Evolutionary conservation across 805 yeast species (phyloP).

Genomic region (Sugiyamaella floridensis): DNA sequence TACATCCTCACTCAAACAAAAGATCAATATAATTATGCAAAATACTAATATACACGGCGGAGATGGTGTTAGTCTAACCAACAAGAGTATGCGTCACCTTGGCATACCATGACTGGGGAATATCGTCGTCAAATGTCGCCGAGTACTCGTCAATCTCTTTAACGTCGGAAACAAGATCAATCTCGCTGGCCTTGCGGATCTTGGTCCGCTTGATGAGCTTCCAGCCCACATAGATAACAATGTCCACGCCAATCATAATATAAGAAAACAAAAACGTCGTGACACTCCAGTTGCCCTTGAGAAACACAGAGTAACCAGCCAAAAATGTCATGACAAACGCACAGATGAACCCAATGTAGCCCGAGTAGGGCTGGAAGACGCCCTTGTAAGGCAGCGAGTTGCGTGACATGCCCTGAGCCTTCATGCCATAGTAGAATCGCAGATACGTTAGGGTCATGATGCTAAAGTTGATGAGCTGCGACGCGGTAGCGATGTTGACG

Average conservation of each 20-base stretch:
- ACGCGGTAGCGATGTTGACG: slow-evolving; percentile 69
- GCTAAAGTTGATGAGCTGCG: slow-evolving; percentile 70
- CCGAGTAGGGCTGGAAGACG: slow-evolving; percentile 55
- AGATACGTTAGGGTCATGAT: slow-evolving; percentile 63
- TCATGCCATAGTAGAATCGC: slow-evolving; percentile 59
- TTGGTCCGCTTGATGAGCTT: slow-evolving; percentile 21
- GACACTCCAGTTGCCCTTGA: slow-evolving; percentile 36
- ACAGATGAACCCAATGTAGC: slow-evolving; percentile 54
- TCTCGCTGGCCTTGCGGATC: slow-evolving; percentile 19
- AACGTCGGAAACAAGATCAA: slow-evolving; percentile 65
- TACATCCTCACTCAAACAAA: not conserved
- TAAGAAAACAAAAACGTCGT: slow-evolving; percentile 62
- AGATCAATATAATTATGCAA: not conserved
- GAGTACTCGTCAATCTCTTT: slow-evolving; percentile 48
- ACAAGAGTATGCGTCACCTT: slow-evolving; percentile 8
- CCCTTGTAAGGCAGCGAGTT: slow-evolving; percentile 72
- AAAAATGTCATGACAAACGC: slow-evolving; percentile 53
- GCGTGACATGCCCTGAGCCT: slow-evolving; percentile 56
- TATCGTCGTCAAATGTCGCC: slow-evolving; percentile 43
- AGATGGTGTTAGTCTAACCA: slow-evolving; percentile 3
- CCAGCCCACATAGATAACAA: slow-evolving; percentile 53
- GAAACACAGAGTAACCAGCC: slow-evolving; percentile 65
- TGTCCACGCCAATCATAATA: slow-evolving; percentile 45
- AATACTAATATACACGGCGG: not conserved
- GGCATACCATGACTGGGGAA: slow-evolving; percentile 18